These are phyloP conservation scores for Aspergillus nidulans DNA, from an alignment of 495 filamentous ascomycete species.

Conservation along the genomic window DNA sequence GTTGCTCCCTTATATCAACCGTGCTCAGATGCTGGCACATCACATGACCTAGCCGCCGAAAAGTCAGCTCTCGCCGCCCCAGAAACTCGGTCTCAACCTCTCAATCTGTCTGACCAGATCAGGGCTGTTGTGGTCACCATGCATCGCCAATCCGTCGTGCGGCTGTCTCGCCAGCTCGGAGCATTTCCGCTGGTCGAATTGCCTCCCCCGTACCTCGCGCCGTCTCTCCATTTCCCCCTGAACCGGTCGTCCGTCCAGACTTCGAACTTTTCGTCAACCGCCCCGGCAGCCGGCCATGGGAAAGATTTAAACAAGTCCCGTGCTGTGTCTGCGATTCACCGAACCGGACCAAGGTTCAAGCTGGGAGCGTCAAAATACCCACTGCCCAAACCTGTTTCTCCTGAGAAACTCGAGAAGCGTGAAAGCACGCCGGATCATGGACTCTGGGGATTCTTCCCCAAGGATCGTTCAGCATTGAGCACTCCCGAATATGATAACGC, in stretches of 20 bases:
- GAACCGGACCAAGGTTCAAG: conserved; percentile 68
- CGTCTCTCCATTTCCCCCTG: conserved; percentile 39
- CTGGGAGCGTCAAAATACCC: conserved; percentile 65
- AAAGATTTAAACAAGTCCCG: conserved; percentile 51
- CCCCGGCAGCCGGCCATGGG: conserved; percentile 31
- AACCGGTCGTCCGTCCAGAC: conserved; percentile 28
- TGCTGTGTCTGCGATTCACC: conserved; percentile 73
- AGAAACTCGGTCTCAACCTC: conserved; percentile 9
- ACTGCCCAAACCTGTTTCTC: conserved; percentile 66
- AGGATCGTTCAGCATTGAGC: conserved; percentile 55
- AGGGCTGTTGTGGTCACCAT: conserved; percentile 25
- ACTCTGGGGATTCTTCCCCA: conserved; percentile 89
- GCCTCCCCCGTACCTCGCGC: conserved; percentile 42
- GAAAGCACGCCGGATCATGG: conserved; percentile 68
- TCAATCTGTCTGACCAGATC: conserved; percentile 11
- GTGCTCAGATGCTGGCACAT: neutral
- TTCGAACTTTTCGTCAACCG: conserved; percentile 45
- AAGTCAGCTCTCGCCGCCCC: conserved; percentile 16
- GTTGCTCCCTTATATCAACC: neutral
- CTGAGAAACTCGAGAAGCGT: conserved; percentile 38
- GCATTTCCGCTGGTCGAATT: conserved; percentile 31
- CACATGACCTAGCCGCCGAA: conserved; percentile 25
- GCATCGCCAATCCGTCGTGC: conserved; percentile 36
- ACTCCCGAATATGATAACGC: conserved; percentile 61
- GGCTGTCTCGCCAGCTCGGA: conserved; percentile 32